These are phyloP conservation scores for Candida easanensis DNA, from an alignment of 805 yeast genomes.

Conservation along the genomic window DNA sequence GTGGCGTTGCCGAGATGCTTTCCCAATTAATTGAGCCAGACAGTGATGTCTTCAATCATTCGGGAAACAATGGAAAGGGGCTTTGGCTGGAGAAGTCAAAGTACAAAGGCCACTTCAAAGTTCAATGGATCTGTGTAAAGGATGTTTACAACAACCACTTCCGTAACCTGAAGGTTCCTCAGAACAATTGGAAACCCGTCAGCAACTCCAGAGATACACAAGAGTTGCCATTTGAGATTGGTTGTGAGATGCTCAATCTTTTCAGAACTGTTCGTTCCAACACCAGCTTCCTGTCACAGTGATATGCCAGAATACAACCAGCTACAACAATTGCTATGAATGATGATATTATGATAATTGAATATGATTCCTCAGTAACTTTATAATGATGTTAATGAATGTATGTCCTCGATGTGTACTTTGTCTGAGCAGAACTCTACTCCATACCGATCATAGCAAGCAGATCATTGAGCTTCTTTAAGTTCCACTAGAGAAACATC, in stretches of 20 bases:
- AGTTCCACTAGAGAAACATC: no score
- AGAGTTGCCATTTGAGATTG: constrained; percentile 49
- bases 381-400: no score
- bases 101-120: constrained; percentile 52
- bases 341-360: no score
- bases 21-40: constrained; percentile 26
- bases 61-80: constrained; percentile 9
- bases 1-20: constrained; percentile 57
- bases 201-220: constrained; percentile 63
- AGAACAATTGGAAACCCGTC: constrained; percentile 49
- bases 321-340: no score
- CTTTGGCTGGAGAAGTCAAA: constrained; percentile 46
- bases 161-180: constrained; percentile 39
- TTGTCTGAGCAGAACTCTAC: no score
- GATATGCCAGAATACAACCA: no score
- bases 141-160: constrained; percentile 49
- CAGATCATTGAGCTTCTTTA: no score
- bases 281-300: neutral
- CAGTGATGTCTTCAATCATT: neutral
- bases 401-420: no score
- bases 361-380: no score
- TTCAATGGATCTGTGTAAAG: constrained; percentile 50
- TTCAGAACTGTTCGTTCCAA: constrained; percentile 14
- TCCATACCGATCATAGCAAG: no score
- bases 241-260: constrained; percentile 44